Evolutionary conservation across 78 protist genomes (phyloP).

Genomic region (Dictyostelium brefeldianum): DNA sequence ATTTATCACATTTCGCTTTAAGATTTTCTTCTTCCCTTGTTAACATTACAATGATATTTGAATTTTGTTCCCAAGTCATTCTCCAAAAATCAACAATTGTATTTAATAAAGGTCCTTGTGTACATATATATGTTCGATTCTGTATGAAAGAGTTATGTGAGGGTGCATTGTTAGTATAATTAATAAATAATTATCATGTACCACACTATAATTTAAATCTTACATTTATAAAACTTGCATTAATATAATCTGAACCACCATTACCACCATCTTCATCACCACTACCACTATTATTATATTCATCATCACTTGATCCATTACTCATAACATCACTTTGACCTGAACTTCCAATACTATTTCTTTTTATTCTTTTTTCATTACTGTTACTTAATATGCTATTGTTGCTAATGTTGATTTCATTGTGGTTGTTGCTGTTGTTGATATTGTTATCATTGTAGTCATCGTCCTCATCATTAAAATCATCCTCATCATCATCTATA

Average conservation of each 20-base stretch:
- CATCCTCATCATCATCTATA: slow-evolving; percentile 33
- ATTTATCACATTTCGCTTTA: slow-evolving; percentile 76
- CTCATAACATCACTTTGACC: slow-evolving; percentile 9
- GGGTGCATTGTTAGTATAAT: too few relatives aligned
- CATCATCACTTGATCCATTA: slow-evolving; percentile 28
- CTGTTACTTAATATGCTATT: background rate
- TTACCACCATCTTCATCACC: background rate
- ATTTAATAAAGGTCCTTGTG: slow-evolving; percentile 88
- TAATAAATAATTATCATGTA: background rate
- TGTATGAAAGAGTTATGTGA: background rate
- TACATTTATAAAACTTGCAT: slow-evolving; percentile 64
- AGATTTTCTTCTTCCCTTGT: slow-evolving; percentile 72
- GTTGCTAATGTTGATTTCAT: background rate
- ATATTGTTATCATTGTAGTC: background rate
- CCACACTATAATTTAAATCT: too few relatives aligned
- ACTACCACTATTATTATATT: slow-evolving; percentile 25
- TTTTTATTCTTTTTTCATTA: slow-evolving; percentile 9
- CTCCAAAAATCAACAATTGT: slow-evolving; percentile 88
- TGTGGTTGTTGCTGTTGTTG: background rate
- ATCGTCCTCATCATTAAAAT: background rate
- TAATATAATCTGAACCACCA: slow-evolving; percentile 54
- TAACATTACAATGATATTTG: slow-evolving; percentile 84
- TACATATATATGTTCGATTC: slow-evolving; percentile 75
- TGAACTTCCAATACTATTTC: slow-evolving; percentile 26
- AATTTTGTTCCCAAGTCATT: slow-evolving; percentile 85